A percentile compares a stretch with the other conserved stretches of the same genome.
Evolutionary conservation across 305 asterid genomes (phyloP).

Genomic region (Fraxinus floribunda): DNA sequence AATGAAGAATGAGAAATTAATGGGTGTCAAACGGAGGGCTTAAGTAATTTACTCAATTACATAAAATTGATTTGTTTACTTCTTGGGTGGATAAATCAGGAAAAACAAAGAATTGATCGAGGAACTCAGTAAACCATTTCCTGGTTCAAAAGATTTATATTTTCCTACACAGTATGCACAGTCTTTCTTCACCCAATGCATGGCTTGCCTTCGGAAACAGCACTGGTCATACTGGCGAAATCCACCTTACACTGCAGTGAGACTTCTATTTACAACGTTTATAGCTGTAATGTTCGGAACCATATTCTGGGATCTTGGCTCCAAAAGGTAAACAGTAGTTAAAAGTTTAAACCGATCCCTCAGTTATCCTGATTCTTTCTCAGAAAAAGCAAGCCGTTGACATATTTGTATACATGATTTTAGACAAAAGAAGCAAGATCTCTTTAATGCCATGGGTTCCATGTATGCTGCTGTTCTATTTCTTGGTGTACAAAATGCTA

Average conservation of each 20-base stretch:
- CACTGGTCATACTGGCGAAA: conserved; percentile 82
- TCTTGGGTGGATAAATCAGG: conserved; percentile 40
- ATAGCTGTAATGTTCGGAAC: conserved; percentile 77
- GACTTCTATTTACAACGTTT: conserved; percentile 62
- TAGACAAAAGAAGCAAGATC: conserved; percentile 62
- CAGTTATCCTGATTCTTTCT: neutral
- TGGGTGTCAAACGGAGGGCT: too few species aligned
- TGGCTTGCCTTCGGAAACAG: conserved; percentile 86
- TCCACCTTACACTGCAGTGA: conserved; percentile 79
- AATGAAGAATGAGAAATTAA: too few species aligned
- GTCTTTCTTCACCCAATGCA: conserved; percentile 62
- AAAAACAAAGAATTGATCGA: conserved; percentile 67
- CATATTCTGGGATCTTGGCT: conserved; percentile 82
- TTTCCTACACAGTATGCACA: conserved; percentile 65
- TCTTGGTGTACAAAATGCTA: conserved; percentile 68
- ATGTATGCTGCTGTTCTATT: conserved; percentile 76
- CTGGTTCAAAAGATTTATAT: conserved; percentile 54
- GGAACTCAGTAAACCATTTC: conserved; percentile 60
- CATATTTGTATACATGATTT: conserved; percentile 3
- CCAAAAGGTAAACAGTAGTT: conserved; percentile 47
- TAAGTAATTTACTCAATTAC: neutral
- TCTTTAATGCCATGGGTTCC: conserved; percentile 85
- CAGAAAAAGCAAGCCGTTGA: neutral
- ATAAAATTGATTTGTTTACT: neutral
- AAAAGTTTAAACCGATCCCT: neutral